Base-by-base conservation (phyloP, 2,329 filamentous ascomycete genomes). In the Pestalotiopsis sp. region DNA sequence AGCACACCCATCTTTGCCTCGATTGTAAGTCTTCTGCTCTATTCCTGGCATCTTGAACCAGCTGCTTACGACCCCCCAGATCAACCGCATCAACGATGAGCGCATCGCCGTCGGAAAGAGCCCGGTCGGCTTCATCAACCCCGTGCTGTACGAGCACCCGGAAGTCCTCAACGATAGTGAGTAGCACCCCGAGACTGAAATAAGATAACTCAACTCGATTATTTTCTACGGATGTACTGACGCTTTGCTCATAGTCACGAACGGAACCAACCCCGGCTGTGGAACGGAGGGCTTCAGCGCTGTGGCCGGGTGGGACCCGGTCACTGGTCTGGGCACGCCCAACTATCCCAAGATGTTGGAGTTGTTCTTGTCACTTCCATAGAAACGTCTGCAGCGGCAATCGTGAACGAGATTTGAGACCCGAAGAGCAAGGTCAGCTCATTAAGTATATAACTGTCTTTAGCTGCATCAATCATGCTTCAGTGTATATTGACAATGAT, bases 51-150 rank as follows among this genome's bases (percentile, higher is more conserved):
- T 58, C 2, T 13, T 27, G 2, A 13, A 27, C 25, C 17, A 23
- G 57, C 57, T 31, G 25, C 23, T 58, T 11, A 13, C 1, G 25
- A 14, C 23, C 11, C 56, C 1, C n/a, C 58, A 67, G 66, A 73
- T 87, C 52, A 86, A 82, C 1, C 73, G 85, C 71, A 77, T 85
- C 49, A 85, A 85, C 69, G 84, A 85, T 70, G 82, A 83, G 70
- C 77, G 84, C 23, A 71, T 85, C 36, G 77, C 78, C 12, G 75
- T 74, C 1, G 80, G 80, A 3, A 85, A 84, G 75, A 74, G 79
- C 2, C 75, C 82, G 0, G 78, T 87, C 17, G 85, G 84, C 0
- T 86, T 86, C 71, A 74, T 86, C 23, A 84, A 86, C 67, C 83
- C 83, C 0, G 80, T 81, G 59, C 73, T 86, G 1, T 85, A 85